Base-by-base conservation (phyloP, 495 filamentous ascomycete genomes). In the Cercophora scortea region DNA sequence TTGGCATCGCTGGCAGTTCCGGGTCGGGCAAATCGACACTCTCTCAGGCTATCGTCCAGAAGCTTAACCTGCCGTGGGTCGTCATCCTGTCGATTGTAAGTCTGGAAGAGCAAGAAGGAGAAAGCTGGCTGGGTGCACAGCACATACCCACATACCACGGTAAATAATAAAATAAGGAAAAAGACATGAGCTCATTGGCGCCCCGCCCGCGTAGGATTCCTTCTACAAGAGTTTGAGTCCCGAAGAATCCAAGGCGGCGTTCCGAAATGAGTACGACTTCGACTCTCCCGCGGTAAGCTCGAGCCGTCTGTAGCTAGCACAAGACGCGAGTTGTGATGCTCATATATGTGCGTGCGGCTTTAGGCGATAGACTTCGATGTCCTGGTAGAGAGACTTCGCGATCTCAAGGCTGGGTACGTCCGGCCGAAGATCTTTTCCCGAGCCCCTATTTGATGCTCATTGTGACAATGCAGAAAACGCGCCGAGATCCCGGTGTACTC, bases 1-100 rank as follows among this genome's bases (percentile, higher is more conserved):
- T 98, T 61, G 93, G 90, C 43, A 85, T 98, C 52, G 93, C 94
- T 42, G 93, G 93, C 11, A 93, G 88, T 64, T 96, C 91, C 16
- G 94, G 94, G 49, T 96, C 91, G 25, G 93, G 93, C 39, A 98
- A 98, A 74, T 96, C 91, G n/a, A 95, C 90, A 3, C 72, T 98
- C 48, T 90, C 94, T 18, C 81, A 91, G 55, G 90, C 90, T 45
- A 95, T 98, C 58, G 89, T 97, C 48, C 83, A 76, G 51, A 86
- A 87, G 52, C 69, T 98, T 58, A 95, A 91, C 70, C 73, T 97
- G 47, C 93, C 93, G 42, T 98, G 93, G 93, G 93, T 98, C 36
- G 89, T 96, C 32, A 95, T 98, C 66, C 70, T 98, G 56, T 92
- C 90, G 34, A 96, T 98, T 82, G 90, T 95, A 78, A 64, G 71